A percentile compares a stretch with the other conserved stretches of the same genome.
Conservation (phyloP, 148 eudicot species). For the Vaccinium myrtillus region DNA sequence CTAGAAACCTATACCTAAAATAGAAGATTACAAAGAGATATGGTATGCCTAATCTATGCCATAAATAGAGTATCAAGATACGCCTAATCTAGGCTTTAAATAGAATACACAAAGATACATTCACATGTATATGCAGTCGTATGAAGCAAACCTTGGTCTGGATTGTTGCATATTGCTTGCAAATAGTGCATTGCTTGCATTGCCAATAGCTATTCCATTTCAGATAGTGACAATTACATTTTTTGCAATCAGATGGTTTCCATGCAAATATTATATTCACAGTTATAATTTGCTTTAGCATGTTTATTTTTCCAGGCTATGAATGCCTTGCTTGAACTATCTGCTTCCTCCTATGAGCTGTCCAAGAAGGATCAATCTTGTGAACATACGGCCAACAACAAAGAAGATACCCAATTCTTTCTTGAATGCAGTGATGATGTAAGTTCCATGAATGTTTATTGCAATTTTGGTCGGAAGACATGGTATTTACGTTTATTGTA, state of each 20-base stretch:
- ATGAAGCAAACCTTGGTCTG: background rate
- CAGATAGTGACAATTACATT: background rate
- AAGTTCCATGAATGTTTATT: constrained; percentile 29
- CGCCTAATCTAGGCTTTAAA: too few relatives aligned
- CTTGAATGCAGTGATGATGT: constrained; percentile 49
- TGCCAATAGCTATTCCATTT: background rate
- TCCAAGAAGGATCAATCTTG: constrained; percentile 35
- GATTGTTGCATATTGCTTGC: background rate
- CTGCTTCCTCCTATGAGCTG: constrained; percentile 46
- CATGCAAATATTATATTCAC: background rate
- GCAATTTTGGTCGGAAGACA: background rate
- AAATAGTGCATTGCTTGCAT: background rate
- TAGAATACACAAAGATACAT: too few relatives aligned
- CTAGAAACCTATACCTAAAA: too few relatives aligned
- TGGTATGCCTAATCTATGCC: too few relatives aligned
- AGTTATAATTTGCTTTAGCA: background rate
- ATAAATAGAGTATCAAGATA: too few relatives aligned
- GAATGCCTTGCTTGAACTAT: constrained; percentile 72
- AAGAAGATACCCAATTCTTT: constrained; percentile 36
- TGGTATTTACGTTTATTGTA: background rate
- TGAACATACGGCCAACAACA: constrained; percentile 31
- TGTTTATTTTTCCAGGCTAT: constrained; percentile 55
- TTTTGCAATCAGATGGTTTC: background rate
- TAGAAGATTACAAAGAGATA: too few relatives aligned
- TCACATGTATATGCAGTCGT: background rate